Conservation (phyloP, 2,329 filamentous ascomycete genomes). For the Neofusicoccum laricinum region DNA sequence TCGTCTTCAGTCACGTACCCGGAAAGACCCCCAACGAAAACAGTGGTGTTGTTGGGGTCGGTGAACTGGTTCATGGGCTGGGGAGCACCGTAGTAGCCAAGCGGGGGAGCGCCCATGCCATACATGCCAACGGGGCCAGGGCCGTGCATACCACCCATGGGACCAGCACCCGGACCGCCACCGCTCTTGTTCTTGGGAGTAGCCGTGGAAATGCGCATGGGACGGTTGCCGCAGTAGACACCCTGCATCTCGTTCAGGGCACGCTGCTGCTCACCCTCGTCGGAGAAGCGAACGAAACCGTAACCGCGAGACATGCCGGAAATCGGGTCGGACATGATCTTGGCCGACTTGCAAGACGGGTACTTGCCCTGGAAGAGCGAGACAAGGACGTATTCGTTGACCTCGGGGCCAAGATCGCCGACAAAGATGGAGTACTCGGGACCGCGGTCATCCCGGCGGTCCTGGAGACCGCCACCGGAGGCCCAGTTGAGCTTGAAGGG, state of each 20-base stretch:
- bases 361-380: slow-evolving; percentile 96
- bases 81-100: slow-evolving; percentile 64
- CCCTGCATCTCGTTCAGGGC: slow-evolving; percentile 98
- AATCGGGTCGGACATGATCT: slow-evolving; percentile 99
- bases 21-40: slow-evolving; percentile 94
- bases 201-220: slow-evolving; percentile 97
- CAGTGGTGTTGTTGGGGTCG: slow-evolving; percentile 98
- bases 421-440: slow-evolving; percentile 98
- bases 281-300: slow-evolving; percentile 95
- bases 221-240: slow-evolving; percentile 96
- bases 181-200: slow-evolving; percentile 87
- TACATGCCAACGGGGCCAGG: slow-evolving; percentile 60
- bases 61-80: slow-evolving; percentile 99
- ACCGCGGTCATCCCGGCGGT: slow-evolving; percentile 92
- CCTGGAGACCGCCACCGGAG: slow-evolving; percentile 89
- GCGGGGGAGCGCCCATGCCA: slow-evolving; percentile 66
- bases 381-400: slow-evolving; percentile 97
- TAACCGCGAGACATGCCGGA: slow-evolving; percentile 97
- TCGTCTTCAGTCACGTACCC: slow-evolving; percentile 99
- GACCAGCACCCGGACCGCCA: slow-evolving; percentile 51
- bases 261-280: slow-evolving; percentile 93
- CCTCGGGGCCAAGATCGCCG: slow-evolving; percentile 93
- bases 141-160: slow-evolving; percentile 49
- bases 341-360: slow-evolving; percentile 96
- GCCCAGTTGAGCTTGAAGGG: slow-evolving; percentile 99